Base-by-base conservation (phyloP, 371 early-diverging fungal species). In the Lichtheimia hyalospora region DNA sequence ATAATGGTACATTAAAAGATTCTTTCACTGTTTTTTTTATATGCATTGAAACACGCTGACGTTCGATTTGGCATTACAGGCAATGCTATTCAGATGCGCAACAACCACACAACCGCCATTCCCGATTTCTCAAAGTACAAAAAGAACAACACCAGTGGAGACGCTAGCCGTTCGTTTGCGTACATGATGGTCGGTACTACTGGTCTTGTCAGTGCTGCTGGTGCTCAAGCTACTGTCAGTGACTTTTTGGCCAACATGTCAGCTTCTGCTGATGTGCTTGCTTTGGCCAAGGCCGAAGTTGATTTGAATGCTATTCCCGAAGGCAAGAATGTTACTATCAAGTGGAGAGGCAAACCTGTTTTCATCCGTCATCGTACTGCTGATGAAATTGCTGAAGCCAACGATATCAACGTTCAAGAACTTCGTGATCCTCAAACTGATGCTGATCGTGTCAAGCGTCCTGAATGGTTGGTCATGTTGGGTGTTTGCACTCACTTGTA, bases 331-430 rank as follows among this genome's bases (percentile, higher is more conserved):
- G 90, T 96, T 52, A 91, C 93, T 28, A 84, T 98, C 82, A 98
- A 97, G 88, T 98, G 98, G 98, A 89, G 97, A 67, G 98, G 98
- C 77, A 98, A 98, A 89, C 98, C 98, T 59, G 92, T 98, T 61
- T 95, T 97, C 73, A 91, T 98, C 68, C 92, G 97, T 74, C 97
- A 97, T 83, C 91, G 97, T 67, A 98, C 97, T 43, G 83, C 88
- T 34, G 92, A 86, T 64, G 97, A 98, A 79, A 97, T 98, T 69
- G 85, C 86, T 16, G 96, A 96, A 71, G 96, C 97, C 59, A 90
- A 94, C 76, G 50, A 78, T 44, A 90, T 94, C 61, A 84, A 84
- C 68, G 66, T 98, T 55, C 43, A 75, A 53, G 86, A 87, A 58
- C 86, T 98, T 54, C 92, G 94, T 67, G 93, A 98, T 81, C 95